Conservation (phyloP, 371 early-diverging fungal species). For the Mortierella sp. region DNA sequence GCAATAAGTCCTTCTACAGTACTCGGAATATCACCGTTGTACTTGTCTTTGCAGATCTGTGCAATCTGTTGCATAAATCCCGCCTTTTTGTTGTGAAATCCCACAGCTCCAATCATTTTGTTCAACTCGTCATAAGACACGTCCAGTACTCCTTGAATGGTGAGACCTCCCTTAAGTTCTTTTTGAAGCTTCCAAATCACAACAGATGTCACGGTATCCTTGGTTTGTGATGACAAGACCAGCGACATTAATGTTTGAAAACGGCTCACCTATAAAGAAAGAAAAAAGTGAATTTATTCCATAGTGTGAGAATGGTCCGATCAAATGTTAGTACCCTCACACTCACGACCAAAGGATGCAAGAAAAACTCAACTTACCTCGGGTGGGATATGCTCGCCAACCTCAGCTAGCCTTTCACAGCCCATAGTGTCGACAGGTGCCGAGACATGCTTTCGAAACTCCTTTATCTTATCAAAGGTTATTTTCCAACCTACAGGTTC, state of each 20-base stretch:
- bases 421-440: conserved; percentile 99
- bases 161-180: conserved; percentile 74
- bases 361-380: conserved; percentile 40
- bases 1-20: conserved; percentile 80
- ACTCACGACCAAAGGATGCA: neutral
- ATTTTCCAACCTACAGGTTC: conserved; percentile 74
- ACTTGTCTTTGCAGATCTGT: conserved; percentile 73
- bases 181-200: conserved; percentile 76
- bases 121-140: conserved; percentile 72
- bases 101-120: conserved; percentile 83
- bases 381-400: conserved; percentile 54
- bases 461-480: conserved; percentile 70
- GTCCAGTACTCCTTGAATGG: conserved; percentile 64
- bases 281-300: neutral
- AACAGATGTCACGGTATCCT: conserved; percentile 90
- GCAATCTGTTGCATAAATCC: conserved; percentile 82
- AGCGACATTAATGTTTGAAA: conserved; percentile 93
- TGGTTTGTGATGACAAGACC: conserved; percentile 96
- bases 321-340: neutral
- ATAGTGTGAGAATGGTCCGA: neutral
- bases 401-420: conserved; percentile 82
- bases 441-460: conserved; percentile 63
- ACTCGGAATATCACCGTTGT: conserved; percentile 88
- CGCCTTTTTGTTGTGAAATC: conserved; percentile 92
- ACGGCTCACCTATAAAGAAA: conserved; percentile 63